phyloP scores from a whole-genome alignment of 345 rosid genomes.

The Rhodamnia argentea region DNA sequence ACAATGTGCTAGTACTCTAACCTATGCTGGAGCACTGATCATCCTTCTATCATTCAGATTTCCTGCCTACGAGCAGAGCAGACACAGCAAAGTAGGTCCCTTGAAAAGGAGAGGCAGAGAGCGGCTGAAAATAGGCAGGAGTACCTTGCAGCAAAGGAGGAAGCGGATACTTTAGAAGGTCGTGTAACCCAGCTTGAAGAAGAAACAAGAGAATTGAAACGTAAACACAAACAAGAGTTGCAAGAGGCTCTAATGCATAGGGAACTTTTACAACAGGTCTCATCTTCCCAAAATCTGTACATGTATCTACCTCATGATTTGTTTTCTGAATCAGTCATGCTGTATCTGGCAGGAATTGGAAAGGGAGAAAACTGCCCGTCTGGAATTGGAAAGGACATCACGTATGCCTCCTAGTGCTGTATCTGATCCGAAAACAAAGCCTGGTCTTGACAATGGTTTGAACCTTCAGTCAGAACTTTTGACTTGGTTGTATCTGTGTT shows the following conservation, averaged over 20 bases:
- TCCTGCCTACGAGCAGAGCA: constrained; percentile 96
- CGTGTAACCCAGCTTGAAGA: constrained; percentile 84
- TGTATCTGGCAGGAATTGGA: constrained; percentile 60
- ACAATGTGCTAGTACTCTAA: not conserved
- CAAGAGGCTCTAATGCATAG: constrained; percentile 68
- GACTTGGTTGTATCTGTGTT: constrained; percentile 1
- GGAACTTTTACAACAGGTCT: constrained; percentile 85
- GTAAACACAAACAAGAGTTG: constrained; percentile 82
- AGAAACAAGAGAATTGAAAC: constrained; percentile 70
- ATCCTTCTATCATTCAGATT: constrained; percentile 38
- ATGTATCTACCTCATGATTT: not conserved
- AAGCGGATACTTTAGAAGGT: constrained; percentile 91
- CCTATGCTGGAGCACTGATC: not conserved
- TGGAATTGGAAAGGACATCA: constrained; percentile 73
- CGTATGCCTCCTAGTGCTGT: constrained; percentile 33
- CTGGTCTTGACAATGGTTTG: constrained; percentile 66
- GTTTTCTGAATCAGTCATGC: not conserved
- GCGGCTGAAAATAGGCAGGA: constrained; percentile 98
- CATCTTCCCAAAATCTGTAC: not conserved
- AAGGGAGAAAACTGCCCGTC: constrained; percentile 74
- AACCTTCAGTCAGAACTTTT: not conserved
- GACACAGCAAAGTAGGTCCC: constrained; percentile 82
- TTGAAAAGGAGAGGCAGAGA: constrained; percentile 97
- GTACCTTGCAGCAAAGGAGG: constrained; percentile 94
- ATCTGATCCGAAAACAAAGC: constrained; percentile 54